These are phyloP conservation scores for Medicago truncatula DNA, from an alignment of 306 rosid genomes.

Conservation along the genomic window MtrunA17r5.0-ANR NC_053046.1:1097501-1098000, in stretches of 20 bases:
- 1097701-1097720: slow-evolving; percentile 26
- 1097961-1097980: background rate
- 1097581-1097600: slow-evolving; percentile 52
- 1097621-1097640: slow-evolving; percentile 70
- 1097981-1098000: background rate
- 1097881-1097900: background rate
- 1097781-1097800: slow-evolving; percentile 99
- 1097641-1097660: slow-evolving; percentile 95
- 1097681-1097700: slow-evolving; percentile 66
- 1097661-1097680: slow-evolving; percentile 93
- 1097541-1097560: background rate
- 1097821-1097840: slow-evolving; percentile 92
- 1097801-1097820: slow-evolving; percentile 91
- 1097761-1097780: slow-evolving; percentile 80
- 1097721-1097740: slow-evolving; percentile 38
- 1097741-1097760: slow-evolving; percentile 33
- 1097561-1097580: slow-evolving; percentile 21
- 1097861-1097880: slow-evolving; percentile 98
- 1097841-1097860: slow-evolving; percentile 95
- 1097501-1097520: slow-evolving; percentile 54
- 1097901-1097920: slow-evolving; percentile 9
- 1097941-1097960: background rate
- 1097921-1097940: background rate
- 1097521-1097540: slow-evolving; percentile 23
- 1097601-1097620: slow-evolving; percentile 78